Percentiles rank a stretch among this genome's conserved stretches.
phyloP scores from a whole-genome alignment of 176 grass and related monocot genomes.

The Musa troglodytarum region DNA sequence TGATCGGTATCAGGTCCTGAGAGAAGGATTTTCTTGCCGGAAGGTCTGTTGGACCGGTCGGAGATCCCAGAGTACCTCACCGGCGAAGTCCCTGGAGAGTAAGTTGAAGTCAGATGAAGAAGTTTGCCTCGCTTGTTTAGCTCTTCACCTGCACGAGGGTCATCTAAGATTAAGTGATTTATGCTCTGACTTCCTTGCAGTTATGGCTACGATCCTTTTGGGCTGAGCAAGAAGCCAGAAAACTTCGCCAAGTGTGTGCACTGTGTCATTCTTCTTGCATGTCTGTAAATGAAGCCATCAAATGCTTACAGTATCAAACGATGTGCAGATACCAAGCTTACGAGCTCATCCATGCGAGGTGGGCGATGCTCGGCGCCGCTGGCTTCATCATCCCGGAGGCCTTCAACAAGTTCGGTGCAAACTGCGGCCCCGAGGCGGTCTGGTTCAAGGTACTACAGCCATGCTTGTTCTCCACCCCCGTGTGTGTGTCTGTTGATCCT shows the following conservation, averaged over 20 bases:
- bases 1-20: slow-evolving; percentile 44
- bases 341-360: slow-evolving; percentile 89
- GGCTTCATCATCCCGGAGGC: slow-evolving; percentile 89
- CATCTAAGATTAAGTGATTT: no score
- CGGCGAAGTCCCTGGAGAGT: slow-evolving; percentile 94
- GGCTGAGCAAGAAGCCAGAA: slow-evolving; percentile 91
- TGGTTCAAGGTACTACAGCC: slow-evolving; percentile 67
- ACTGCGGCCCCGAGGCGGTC: slow-evolving; percentile 89
- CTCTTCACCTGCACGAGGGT: no score
- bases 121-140: no score
- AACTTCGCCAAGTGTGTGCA: slow-evolving; percentile 62
- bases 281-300: no score
- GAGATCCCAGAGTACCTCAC: slow-evolving; percentile 92
- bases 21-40: slow-evolving; percentile 83
- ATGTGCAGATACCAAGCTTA: slow-evolving; percentile 75
- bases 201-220: slow-evolving; percentile 91
- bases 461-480: no score
- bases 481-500: no score
- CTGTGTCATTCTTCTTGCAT: neutral
- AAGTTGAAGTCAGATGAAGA: slow-evolving; percentile 25
- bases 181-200: slow-evolving; percentile 23
- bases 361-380: slow-evolving; percentile 92
- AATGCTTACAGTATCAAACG: neutral
- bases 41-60: slow-evolving; percentile 83
- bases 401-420: slow-evolving; percentile 82